These are phyloP conservation scores for Malbranchea zuffiana DNA, from an alignment of 2,329 filamentous ascomycete genomes.

Conservation along the genomic window DNA sequence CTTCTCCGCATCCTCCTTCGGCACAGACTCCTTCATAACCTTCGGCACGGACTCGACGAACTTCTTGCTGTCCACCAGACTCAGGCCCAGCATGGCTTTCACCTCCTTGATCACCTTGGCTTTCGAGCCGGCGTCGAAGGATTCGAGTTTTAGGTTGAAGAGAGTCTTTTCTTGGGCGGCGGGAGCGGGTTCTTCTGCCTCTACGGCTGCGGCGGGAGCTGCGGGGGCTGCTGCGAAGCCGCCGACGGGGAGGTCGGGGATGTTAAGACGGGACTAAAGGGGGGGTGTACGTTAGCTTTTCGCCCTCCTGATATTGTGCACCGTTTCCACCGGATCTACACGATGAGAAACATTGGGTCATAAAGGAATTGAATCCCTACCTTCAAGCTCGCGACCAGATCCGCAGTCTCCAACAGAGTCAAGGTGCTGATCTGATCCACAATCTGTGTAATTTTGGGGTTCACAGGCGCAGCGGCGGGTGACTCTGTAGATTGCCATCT, in stretches of 20 bases:
- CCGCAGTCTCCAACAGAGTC: slow-evolving; percentile 93
- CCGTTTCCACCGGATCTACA: too few relatives aligned
- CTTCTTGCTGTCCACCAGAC: slow-evolving; percentile 99
- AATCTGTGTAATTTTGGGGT: slow-evolving; percentile 87
- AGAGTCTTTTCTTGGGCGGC: slow-evolving; percentile 88
- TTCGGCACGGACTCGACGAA: slow-evolving; percentile 98
- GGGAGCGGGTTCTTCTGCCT: slow-evolving; percentile 80
- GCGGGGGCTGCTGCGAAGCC: slow-evolving; percentile 61
- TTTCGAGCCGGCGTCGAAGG: slow-evolving; percentile 79
- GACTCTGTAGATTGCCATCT: slow-evolving; percentile 83
- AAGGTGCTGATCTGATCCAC: slow-evolving; percentile 98
- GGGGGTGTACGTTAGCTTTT: background rate
- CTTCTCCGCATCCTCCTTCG: slow-evolving; percentile 99
- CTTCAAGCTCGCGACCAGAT: slow-evolving; percentile 90
- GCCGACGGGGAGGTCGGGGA: slow-evolving; percentile 91
- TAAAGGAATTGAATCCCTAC: slow-evolving; percentile 42
- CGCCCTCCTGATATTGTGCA: background rate
- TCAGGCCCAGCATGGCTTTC: slow-evolving; percentile 88
- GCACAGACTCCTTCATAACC: slow-evolving; percentile 96
- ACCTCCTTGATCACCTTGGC: slow-evolving; percentile 99
- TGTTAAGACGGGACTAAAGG: slow-evolving; percentile 76
- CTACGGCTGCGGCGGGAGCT: slow-evolving; percentile 46
- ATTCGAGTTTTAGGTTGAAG: slow-evolving; percentile 89
- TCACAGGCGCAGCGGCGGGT: slow-evolving; percentile 46
- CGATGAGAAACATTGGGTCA: too few relatives aligned